phyloP scores from a whole-genome alignment of 2,329 filamentous ascomycete genomes.

The Hymenoscyphus occultus region DNA sequence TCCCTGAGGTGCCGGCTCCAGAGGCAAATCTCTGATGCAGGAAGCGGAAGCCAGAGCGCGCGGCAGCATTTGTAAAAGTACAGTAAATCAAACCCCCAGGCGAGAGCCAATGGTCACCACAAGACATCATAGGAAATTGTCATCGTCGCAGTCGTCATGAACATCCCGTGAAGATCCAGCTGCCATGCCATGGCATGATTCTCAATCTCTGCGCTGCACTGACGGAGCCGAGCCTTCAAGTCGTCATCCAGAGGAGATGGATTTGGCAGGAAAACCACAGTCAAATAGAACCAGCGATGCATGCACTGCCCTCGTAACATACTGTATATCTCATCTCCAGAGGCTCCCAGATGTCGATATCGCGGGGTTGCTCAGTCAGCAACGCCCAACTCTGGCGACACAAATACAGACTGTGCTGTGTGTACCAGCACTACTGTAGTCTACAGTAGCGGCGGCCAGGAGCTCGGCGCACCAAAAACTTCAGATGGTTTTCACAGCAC shows the following conservation, averaged over 20 bases:
- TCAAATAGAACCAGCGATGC: neutral
- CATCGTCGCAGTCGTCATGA: conserved; percentile 1
- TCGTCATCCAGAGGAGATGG: neutral
- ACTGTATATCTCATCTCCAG: neutral
- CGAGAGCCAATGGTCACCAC: neutral
- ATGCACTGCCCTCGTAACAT: neutral
- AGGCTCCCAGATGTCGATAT: neutral
- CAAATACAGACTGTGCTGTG: neutral
- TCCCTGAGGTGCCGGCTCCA: neutral
- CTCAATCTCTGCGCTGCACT: too few relatives aligned
- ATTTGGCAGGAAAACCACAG: neutral
- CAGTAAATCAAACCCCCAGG: neutral
- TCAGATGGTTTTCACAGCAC: neutral
- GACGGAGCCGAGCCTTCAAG: neutral
- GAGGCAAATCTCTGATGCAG: conserved; percentile 15
- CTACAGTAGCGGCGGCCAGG: neutral
- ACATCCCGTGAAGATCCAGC: neutral
- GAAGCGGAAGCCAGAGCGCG: conserved; percentile 13
- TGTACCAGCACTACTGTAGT: too few relatives aligned
- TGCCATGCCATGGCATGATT: too few relatives aligned
- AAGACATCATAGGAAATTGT: neutral
- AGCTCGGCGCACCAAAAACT: neutral
- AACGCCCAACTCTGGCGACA: neutral
- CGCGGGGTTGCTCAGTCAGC: neutral
- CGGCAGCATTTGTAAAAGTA: neutral